Evolutionary conservation across 441 rosid genomes (phyloP).

Genomic region (Lepidium campestre): DNA sequence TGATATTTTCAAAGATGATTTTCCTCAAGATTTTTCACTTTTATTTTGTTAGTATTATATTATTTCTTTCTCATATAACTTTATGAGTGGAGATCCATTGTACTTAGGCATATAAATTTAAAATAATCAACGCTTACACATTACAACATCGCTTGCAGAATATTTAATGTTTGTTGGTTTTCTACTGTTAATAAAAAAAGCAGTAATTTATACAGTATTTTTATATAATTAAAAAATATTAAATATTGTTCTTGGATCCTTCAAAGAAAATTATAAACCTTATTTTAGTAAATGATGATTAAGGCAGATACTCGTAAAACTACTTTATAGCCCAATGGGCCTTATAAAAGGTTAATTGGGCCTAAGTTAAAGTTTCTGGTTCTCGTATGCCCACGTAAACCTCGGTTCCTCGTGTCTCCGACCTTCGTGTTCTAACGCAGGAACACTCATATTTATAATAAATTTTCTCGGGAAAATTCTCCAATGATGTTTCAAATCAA

Average conservation of each 20-base stretch:
- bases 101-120: not conserved
- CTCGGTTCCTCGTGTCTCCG: constrained; percentile 25
- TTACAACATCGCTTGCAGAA: not conserved
- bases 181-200: not conserved
- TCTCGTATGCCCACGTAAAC: constrained; percentile 28
- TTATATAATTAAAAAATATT: not conserved
- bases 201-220: not conserved
- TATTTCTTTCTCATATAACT: not conserved
- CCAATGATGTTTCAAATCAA: not conserved
- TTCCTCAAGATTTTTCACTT: not conserved
- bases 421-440: constrained; percentile 27
- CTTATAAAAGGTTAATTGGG: not conserved
- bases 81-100: constrained; percentile 18
- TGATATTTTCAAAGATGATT: not conserved
- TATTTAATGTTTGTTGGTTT: not conserved
- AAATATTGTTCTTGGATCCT: not conserved
- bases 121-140: not conserved
- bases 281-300: not conserved
- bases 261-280: not conserved
- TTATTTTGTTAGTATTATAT: not conserved
- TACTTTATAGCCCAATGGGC: constrained; percentile 10
- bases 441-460: not conserved
- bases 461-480: constrained; percentile 1
- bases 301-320: not conserved
- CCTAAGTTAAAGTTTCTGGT: constrained; percentile 17